phyloP scores from a whole-genome alignment of 768 basidiomycete genomes.

The Brasilioporus rufonigricans region DNA sequence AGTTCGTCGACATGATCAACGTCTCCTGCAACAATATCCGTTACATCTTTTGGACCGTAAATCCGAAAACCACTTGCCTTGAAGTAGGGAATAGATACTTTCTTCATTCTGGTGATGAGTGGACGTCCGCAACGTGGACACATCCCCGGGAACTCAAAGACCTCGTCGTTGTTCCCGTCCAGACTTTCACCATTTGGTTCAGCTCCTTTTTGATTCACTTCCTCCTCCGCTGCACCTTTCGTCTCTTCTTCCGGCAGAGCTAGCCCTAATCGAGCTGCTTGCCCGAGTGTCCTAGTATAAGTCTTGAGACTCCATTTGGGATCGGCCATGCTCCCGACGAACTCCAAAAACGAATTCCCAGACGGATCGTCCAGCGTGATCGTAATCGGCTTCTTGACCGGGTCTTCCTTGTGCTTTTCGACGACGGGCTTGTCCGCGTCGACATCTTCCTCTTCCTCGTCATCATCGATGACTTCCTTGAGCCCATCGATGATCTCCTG shows the following conservation, averaged over 20 bases:
- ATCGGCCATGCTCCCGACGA: slow-evolving; percentile 80
- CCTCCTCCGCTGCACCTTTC: neutral
- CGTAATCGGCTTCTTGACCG: slow-evolving; percentile 72
- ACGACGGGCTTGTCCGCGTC: slow-evolving; percentile 30
- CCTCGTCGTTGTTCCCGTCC: slow-evolving; percentile 70
- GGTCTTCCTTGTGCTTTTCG: slow-evolving; percentile 37
- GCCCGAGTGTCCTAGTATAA: slow-evolving; percentile 75
- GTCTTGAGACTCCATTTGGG: slow-evolving; percentile 89
- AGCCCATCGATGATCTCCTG: slow-evolving; percentile 69
- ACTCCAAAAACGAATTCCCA: slow-evolving; percentile 97
- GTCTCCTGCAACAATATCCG: slow-evolving; percentile 60
- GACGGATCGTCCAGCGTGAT: slow-evolving; percentile 88
- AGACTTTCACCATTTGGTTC: slow-evolving; percentile 17
- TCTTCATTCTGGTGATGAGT: slow-evolving; percentile 91
- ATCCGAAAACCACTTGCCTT: slow-evolving; percentile 50
- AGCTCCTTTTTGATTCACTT: slow-evolving; percentile 1
- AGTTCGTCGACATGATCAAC: slow-evolving; percentile 98
- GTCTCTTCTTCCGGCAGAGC: slow-evolving; percentile 46
- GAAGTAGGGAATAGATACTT: slow-evolving; percentile 95
- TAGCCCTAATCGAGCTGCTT: slow-evolving; percentile 80
- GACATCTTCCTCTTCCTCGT: slow-evolving; percentile 43
- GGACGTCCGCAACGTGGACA: slow-evolving; percentile 88
- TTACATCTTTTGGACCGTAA: neutral
- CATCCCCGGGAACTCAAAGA: slow-evolving; percentile 81
- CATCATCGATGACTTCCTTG: slow-evolving; percentile 59